Conservation (phyloP, 345 rosid genomes). For the Litchi chinensis region DNA sequence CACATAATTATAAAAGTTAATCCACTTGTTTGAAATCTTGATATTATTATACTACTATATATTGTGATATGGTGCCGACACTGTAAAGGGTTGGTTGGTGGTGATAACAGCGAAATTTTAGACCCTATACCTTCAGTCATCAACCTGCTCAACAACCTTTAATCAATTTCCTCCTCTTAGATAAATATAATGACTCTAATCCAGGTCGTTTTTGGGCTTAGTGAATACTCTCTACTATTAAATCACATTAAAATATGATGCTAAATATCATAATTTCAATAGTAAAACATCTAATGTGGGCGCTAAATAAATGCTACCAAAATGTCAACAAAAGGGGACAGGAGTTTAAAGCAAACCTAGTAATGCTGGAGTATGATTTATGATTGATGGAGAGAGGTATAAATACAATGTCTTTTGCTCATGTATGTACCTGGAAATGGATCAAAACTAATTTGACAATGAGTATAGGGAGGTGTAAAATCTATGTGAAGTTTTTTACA, state of each 20-base stretch:
- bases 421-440: conserved; percentile 18
- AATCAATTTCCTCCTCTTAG: background rate
- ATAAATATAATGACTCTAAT: background rate
- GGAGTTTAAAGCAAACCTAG: background rate
- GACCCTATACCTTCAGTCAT: conserved; percentile 3
- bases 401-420: background rate
- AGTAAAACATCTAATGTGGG: no score
- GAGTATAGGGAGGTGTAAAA: conserved; percentile 5
- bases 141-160: background rate
- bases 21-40: background rate
- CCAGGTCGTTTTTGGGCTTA: no score
- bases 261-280: no score
- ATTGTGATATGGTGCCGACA: conserved; percentile 23
- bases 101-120: conserved; percentile 15
- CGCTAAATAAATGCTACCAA: background rate
- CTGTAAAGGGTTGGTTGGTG: conserved; percentile 15
- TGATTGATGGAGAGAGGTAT: background rate
- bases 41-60: background rate
- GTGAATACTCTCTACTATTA: no score
- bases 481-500: conserved; percentile 8
- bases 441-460: conserved; percentile 20
- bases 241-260: no score
- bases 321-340: background rate
- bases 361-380: background rate
- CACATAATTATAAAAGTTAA: background rate